Evolutionary conservation across 768 basidiomycete species (phyloP).

Genomic region (Boletus pseudo-olivaceus): DNA sequence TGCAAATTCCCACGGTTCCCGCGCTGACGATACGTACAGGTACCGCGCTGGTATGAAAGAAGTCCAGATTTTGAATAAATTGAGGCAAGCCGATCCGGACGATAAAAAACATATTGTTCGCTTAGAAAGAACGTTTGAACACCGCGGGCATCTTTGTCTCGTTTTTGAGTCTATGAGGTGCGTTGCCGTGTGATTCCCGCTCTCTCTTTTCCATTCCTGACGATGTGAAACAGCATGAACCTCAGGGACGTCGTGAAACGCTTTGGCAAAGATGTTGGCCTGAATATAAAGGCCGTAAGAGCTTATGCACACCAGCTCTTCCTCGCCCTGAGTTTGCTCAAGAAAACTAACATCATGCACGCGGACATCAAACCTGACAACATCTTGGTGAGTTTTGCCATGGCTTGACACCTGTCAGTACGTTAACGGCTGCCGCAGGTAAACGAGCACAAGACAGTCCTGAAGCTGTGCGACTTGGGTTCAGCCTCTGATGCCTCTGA

Average conservation of each 20-base stretch:
- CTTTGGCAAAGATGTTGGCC: conserved; percentile 95
- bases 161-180: conserved; percentile 95
- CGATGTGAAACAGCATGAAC: conserved; percentile 70
- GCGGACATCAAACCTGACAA: conserved; percentile 99
- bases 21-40: conserved; percentile 44
- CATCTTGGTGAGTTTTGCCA: conserved; percentile 66
- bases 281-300: conserved; percentile 95
- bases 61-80: conserved; percentile 80
- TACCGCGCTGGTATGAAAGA: conserved; percentile 94
- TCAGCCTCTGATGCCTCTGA: conserved; percentile 93
- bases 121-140: conserved; percentile 93
- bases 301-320: conserved; percentile 99
- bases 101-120: conserved; percentile 96
- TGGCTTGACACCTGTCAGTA: conserved; percentile 12
- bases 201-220: conserved; percentile 14
- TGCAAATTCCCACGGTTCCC: not conserved
- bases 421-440: conserved; percentile 50
- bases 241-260: conserved; percentile 96
- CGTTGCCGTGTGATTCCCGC: conserved; percentile 15
- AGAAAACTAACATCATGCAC: conserved; percentile 92
- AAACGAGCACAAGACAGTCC: conserved; percentile 87
- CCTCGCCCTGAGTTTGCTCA: conserved; percentile 76
- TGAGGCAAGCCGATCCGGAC: conserved; percentile 87
- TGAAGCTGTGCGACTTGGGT: conserved; percentile 97
- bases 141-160: conserved; percentile 92